Conservation (phyloP, 2,329 filamentous ascomycete genomes). For the Neospermospora avenae region DNA sequence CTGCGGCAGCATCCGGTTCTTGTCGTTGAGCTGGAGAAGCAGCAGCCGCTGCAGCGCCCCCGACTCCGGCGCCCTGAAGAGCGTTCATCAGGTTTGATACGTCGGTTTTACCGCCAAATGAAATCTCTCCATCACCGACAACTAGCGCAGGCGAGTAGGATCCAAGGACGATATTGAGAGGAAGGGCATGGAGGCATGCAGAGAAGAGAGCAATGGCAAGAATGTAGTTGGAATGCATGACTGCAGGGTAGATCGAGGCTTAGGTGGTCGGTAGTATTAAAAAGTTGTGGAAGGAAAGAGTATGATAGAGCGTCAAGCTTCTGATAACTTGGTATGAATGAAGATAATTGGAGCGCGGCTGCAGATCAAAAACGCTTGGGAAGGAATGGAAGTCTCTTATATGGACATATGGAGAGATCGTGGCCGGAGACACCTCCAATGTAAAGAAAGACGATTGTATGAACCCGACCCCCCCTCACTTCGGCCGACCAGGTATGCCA, state of each 20-base stretch:
- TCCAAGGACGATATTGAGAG: constrained; percentile 51
- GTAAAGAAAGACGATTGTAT: constrained; percentile 13
- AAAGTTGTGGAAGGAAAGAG: constrained; percentile 18
- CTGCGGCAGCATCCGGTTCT: constrained; percentile 28
- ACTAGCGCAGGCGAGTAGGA: constrained; percentile 50
- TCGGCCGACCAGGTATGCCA: neutral
- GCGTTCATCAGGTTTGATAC: constrained; percentile 44
- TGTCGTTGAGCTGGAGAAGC: constrained; percentile 20
- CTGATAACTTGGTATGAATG: constrained; percentile 20
- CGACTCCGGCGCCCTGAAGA: constrained; percentile 43
- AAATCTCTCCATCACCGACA: constrained; percentile 52
- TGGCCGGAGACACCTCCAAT: constrained; percentile 12
- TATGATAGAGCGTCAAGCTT: constrained; percentile 32
- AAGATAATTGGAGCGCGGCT: constrained; percentile 30
- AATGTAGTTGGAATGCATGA: constrained; percentile 33
- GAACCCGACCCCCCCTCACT: constrained; percentile 18
- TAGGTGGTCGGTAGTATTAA: constrained; percentile 19
- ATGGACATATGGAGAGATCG: constrained; percentile 20
- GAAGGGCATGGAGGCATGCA: constrained; percentile 36
- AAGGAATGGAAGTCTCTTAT: constrained; percentile 26
- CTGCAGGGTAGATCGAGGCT: constrained; percentile 1
- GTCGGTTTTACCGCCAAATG: constrained; percentile 42
- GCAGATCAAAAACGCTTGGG: constrained; percentile 15
- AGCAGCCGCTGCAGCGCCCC: constrained; percentile 40
- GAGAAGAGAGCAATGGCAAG: constrained; percentile 34